Evolutionary conservation across 768 basidiomycete genomes (phyloP), one percentile per base, ranked within the genome.

Genomic region (Xerocomellus intermedius): DNA sequence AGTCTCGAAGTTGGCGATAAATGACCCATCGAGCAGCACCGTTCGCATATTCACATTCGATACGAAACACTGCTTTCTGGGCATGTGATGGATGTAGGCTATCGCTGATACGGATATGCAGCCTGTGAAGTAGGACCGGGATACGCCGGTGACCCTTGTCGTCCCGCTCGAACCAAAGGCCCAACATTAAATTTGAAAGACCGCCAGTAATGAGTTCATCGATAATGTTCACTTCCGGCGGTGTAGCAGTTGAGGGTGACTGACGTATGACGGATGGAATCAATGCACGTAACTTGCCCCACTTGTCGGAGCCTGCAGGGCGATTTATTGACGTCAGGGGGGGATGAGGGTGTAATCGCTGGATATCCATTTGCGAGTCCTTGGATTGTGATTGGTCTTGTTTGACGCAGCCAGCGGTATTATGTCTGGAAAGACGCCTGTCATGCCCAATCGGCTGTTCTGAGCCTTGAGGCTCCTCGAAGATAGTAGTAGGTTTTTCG

Each of bases 41-140:
- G 60, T 96, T 94, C 0, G 93, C 96, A 69, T 99, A 98, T 71
- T 97, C 91, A 68, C 94, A 98, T 71, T 95, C 93, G 61, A 95
- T 93, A 16, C 92, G 83, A 68, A 95, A 95, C 2, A 92, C 85
- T 5, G 90, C 84, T 65, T 89, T 89, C 42, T 82, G 74, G 21
- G 82, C 79, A 58, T 92, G 83, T 59, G 90, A 75, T 5, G 91
- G 90, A 72, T 94, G 86, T 26, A 94, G 66, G 56, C 90, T 92
- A 70, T 95, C 93, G 63, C 86, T 91, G 55, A 95, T 81, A 12
- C 89, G 87, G 52, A 95, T 86, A 37, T 91, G 82, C 44, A 95
- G 76, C 24, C 91, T 84, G 66, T 94, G 87, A 49, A 94, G 77
- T 45, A 94, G 75, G 30, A 86, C 71, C 7, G 90, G 88, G n/a